Evolutionary conservation across 495 filamentous ascomycete species (phyloP).

Genomic region (Schizothecium vesticola): DNA sequence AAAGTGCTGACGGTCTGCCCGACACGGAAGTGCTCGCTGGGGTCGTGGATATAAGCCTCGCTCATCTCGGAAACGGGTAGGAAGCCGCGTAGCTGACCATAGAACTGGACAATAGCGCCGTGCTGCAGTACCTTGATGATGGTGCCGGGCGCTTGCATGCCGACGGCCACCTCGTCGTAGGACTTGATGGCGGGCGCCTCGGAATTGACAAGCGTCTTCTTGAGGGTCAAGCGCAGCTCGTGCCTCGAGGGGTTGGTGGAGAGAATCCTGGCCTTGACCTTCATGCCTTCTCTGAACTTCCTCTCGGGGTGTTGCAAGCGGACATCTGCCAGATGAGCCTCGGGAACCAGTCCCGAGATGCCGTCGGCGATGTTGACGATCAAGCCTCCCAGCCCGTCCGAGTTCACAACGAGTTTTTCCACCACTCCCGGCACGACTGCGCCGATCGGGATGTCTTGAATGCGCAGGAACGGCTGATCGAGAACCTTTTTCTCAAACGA

Average conservation of each 20-base stretch:
- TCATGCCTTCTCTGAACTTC: slow-evolving; percentile 85
- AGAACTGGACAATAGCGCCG: slow-evolving; percentile 92
- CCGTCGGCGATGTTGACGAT: slow-evolving; percentile 79
- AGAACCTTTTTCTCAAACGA: slow-evolving; percentile 77
- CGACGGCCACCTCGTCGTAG: slow-evolving; percentile 63
- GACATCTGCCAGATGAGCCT: slow-evolving; percentile 83
- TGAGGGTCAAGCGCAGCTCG: slow-evolving; percentile 81
- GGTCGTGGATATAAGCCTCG: slow-evolving; percentile 87
- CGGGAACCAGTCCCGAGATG: slow-evolving; percentile 79
- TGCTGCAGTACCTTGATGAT: slow-evolving; percentile 69
- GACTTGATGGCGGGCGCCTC: slow-evolving; percentile 68
- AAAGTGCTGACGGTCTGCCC: slow-evolving; percentile 90
- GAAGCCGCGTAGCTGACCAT: slow-evolving; percentile 73
- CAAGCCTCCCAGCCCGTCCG: slow-evolving; percentile 67
- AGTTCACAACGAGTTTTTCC: slow-evolving; percentile 73
- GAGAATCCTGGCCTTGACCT: slow-evolving; percentile 76
- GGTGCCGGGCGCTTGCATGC: slow-evolving; percentile 74
- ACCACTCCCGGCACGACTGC: slow-evolving; percentile 77
- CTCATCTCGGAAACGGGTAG: slow-evolving; percentile 95
- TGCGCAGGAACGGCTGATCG: slow-evolving; percentile 78
- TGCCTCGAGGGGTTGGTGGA: slow-evolving; percentile 71
- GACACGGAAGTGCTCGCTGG: slow-evolving; percentile 76
- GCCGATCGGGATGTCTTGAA: slow-evolving; percentile 83
- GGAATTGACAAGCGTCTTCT: slow-evolving; percentile 89
- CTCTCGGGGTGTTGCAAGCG: slow-evolving; percentile 87